Conservation (phyloP, 2,329 filamentous ascomycete species). For the Exserohilum turcica region DNA sequence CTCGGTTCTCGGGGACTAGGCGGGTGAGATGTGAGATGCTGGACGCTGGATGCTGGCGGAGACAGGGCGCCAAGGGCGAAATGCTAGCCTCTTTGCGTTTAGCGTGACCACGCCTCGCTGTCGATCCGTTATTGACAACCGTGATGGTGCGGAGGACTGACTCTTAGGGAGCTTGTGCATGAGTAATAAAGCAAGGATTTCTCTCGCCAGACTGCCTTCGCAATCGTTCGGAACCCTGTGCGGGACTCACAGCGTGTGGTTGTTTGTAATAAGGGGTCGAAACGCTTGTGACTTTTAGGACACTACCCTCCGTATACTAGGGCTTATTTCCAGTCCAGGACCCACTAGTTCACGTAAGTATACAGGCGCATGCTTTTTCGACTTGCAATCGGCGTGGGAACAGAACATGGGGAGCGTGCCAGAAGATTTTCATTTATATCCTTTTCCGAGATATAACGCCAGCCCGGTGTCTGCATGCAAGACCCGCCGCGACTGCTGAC, state of each 20-base stretch:
- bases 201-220: background rate
- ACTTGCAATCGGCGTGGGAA: background rate
- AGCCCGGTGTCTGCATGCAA: slow-evolving; percentile 40
- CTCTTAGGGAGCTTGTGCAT: background rate
- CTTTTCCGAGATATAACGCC: slow-evolving; percentile 42
- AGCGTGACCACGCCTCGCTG: background rate
- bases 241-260: background rate
- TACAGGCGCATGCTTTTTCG: background rate
- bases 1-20: background rate
- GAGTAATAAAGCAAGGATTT: background rate
- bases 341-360: background rate
- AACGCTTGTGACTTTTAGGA: background rate
- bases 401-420: slow-evolving; percentile 23
- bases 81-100: slow-evolving; percentile 8
- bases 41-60: slow-evolving; percentile 6
- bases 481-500: slow-evolving; percentile 38
- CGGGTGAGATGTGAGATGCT: background rate
- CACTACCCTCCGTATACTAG: background rate
- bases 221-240: background rate
- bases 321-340: background rate
- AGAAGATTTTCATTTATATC: slow-evolving; percentile 46
- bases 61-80: background rate
- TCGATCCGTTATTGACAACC: slow-evolving; percentile 6
- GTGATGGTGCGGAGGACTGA: background rate
- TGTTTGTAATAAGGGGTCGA: background rate